Percentiles rank a stretch among this genome's conserved stretches.
Conservation (phyloP, 371 early-diverging fungal genomes). For the Mucor saturninus region DNA sequence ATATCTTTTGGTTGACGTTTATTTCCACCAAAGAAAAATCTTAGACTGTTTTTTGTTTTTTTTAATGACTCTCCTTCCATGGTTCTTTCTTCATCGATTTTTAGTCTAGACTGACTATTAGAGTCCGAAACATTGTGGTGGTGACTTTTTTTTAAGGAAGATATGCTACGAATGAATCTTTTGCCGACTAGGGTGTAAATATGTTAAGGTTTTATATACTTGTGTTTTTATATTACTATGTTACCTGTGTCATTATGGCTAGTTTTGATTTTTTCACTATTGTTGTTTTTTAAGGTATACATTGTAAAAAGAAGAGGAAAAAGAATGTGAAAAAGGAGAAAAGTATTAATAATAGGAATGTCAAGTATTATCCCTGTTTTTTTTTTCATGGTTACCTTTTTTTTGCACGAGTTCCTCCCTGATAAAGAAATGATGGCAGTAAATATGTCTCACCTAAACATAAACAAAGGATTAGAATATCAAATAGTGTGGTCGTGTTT, state of each 20-base stretch:
- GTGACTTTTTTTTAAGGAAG: constrained; percentile 17
- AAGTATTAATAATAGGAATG: constrained; percentile 13
- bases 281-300: constrained; percentile 17
- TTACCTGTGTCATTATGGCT: constrained; percentile 8
- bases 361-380: constrained; percentile 10
- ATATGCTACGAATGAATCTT: constrained; percentile 27
- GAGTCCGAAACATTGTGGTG: neutral
- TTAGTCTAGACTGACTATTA: constrained; percentile 1
- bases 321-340: constrained; percentile 1
- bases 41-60: constrained; percentile 5
- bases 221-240: neutral
- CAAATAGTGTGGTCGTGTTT: neutral
- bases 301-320: neutral
- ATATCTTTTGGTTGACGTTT: constrained; percentile 3
- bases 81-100: constrained; percentile 8
- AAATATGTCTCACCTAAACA: neutral
- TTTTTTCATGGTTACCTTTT: constrained; percentile 1
- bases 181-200: constrained; percentile 13
- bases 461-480: no score
- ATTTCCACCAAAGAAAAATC: constrained; percentile 3
- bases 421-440: neutral
- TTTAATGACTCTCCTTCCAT: neutral
- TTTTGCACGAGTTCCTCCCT: constrained; percentile 5
- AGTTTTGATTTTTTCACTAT: constrained; percentile 7
- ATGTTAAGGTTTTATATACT: constrained; percentile 2